A percentile compares a stretch with the other conserved stretches of the same genome.
Evolutionary conservation across 139 green algal genomes (phyloP).

Genomic region (Volvox reticuliferus): DNA sequence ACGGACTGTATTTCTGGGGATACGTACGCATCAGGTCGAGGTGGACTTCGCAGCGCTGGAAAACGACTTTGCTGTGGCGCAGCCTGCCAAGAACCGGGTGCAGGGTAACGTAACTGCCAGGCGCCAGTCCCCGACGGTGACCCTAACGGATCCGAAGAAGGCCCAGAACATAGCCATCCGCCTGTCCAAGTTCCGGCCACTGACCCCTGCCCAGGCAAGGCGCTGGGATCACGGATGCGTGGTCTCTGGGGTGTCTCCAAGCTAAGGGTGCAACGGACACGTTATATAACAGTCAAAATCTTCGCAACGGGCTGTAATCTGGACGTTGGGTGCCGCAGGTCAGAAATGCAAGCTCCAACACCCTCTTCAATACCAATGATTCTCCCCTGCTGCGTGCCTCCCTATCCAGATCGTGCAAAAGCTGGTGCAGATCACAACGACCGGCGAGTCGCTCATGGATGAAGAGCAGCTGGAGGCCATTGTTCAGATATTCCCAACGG

Average conservation of each 20-base stretch:
- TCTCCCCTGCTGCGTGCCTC: no score
- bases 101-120: not conserved
- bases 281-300: no score
- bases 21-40: slow-evolving; percentile 8
- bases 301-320: no score
- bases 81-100: not conserved
- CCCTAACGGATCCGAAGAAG: slow-evolving; percentile 54
- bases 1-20: not conserved
- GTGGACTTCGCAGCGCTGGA: slow-evolving; percentile 61
- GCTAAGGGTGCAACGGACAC: no score
- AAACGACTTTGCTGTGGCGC: slow-evolving; percentile 54
- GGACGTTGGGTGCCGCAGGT: no score
- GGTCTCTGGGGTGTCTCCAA: no score
- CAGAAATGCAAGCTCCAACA: no score
- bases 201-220: slow-evolving; percentile 17
- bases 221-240: not conserved
- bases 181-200: slow-evolving; percentile 58
- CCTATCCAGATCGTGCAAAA: slow-evolving; percentile 40
- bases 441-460: slow-evolving; percentile 11
- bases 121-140: not conserved
- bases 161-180: slow-evolving; percentile 59
- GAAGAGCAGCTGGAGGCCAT: slow-evolving; percentile 58
- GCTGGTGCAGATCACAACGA: slow-evolving; percentile 26
- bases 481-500: slow-evolving; percentile 39
- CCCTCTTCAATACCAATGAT: no score